A percentile compares a stretch with the other conserved stretches of the same genome.
Conservation (phyloP, 345 rosid species). For the Bruguiera sexangula region DNA sequence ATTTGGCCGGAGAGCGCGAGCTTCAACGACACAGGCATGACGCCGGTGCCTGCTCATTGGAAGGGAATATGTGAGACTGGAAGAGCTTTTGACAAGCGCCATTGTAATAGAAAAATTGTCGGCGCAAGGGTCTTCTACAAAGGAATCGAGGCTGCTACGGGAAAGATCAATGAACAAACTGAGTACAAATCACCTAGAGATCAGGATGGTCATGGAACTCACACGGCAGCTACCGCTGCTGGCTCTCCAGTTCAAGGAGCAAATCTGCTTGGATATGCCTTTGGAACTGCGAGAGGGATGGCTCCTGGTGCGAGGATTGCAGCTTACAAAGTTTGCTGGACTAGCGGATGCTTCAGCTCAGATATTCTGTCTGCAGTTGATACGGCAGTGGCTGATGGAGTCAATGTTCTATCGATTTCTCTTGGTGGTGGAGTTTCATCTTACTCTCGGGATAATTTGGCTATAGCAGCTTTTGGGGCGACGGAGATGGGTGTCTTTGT, state of each 20-base stretch:
- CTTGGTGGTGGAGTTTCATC: constrained; percentile 30
- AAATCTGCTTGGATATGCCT: constrained; percentile 25
- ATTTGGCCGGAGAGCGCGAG: constrained; percentile 31
- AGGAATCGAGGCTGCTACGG: constrained; percentile 26
- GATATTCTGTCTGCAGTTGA: constrained; percentile 31
- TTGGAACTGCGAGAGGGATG: constrained; percentile 35
- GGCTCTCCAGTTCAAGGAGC: constrained; percentile 25
- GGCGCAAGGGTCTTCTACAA: constrained; percentile 27
- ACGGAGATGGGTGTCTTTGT: constrained; percentile 32
- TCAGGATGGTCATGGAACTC: constrained; percentile 36
- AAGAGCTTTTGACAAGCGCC: constrained; percentile 15
- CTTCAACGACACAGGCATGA: constrained; percentile 34
- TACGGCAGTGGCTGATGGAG: constrained; percentile 33
- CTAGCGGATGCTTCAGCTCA: constrained; percentile 31
- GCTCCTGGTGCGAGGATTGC: constrained; percentile 31
- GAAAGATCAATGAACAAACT: constrained; percentile 20
- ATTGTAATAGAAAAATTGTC: constrained; percentile 27
- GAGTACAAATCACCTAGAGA: constrained; percentile 31
- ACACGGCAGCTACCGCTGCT: constrained; percentile 31
- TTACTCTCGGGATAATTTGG: constrained; percentile 25
- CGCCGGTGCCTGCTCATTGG: constrained; percentile 21
- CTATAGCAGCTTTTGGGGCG: constrained; percentile 31
- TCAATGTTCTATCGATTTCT: constrained; percentile 27
- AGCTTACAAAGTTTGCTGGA: constrained; percentile 31
- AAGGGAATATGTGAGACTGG: constrained; percentile 30